Evolutionary conservation across 441 rosid genomes (phyloP), one percentile per base, ranked within the genome.

Genomic region (Populus trichocarpa): DNA sequence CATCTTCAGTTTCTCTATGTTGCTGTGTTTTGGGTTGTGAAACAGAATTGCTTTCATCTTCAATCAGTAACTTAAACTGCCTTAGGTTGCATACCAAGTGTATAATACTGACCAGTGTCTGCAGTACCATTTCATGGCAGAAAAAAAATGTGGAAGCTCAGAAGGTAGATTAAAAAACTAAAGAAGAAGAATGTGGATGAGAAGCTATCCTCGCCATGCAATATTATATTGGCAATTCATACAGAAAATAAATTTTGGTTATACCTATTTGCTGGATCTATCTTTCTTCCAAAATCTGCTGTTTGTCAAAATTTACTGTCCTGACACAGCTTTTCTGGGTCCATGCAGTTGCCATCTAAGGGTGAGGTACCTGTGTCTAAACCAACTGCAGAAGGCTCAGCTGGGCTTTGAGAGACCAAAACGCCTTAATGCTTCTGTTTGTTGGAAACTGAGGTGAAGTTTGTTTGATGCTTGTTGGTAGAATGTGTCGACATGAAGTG

Each of bases 401-500:
- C 23, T 30, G 42, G 65, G 66, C 7, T 70, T 5, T 72, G 61
- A 38, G 63, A 7, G 23, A 30, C 14, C 66, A 42, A 59, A 77
- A 61, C 69, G 8, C 42, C 69, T 8, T 20, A 25, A 6, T 22
- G 65, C 8, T 73, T 20, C 57, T 7, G 36, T 72, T 57, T n/a
- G 26, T 36, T 14, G 73, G 66, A 33, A 22, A 61, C 26, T 20
- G 53, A 25, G 71, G 69, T 25, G 46, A 81, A 61, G 77, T 26
- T 40, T 74, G 65, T 75, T 67, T 26, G 14, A 13, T 72, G 66
- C 38, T 42, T 69, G 57, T 6, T 38, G 50, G 20, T 74, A 65
- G 78, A 82, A 82, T 75, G 82, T 6, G 82, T 82, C 84, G 84
- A 82, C 81, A 79, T 78, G 78, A 75, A 67, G 42, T 77, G 71